phyloP scores from a whole-genome alignment of 345 rosid species.

The Salix suchowensis region DNA sequence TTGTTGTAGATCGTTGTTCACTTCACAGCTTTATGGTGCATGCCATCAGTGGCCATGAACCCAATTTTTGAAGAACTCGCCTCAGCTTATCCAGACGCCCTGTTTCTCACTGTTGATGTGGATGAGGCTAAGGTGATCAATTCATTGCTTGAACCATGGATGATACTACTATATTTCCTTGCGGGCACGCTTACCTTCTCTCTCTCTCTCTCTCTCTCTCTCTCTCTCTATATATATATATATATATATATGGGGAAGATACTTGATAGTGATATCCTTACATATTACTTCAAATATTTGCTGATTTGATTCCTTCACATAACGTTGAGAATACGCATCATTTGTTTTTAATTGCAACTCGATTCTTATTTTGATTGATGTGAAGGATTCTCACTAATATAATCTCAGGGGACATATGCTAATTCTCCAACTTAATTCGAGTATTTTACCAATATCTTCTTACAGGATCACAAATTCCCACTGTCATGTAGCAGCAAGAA shows the following conservation, averaged over 20 bases:
- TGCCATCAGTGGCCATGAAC: conserved; percentile 89
- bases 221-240: neutral
- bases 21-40: conserved; percentile 90
- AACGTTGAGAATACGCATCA: neutral
- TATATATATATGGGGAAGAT: neutral
- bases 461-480: neutral
- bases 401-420: no score
- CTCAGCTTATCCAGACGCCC: conserved; percentile 47
- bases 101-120: conserved; percentile 81
- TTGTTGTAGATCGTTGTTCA: conserved; percentile 65
- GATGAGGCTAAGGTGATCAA: conserved; percentile 73
- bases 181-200: neutral
- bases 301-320: neutral
- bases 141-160: neutral
- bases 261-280: neutral
- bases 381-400: neutral
- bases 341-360: neutral
- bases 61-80: conserved; percentile 70
- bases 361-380: neutral
- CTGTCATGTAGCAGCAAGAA: neutral
- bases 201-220: no score
- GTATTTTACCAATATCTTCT: neutral
- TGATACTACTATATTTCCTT: neutral
- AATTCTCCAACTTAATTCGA: no score
- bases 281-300: neutral